Evolutionary conservation across 1,139 yeast genomes (phyloP), one percentile per base, ranked within the genome.

Genomic region (Blastobotrys indianensis): DNA sequence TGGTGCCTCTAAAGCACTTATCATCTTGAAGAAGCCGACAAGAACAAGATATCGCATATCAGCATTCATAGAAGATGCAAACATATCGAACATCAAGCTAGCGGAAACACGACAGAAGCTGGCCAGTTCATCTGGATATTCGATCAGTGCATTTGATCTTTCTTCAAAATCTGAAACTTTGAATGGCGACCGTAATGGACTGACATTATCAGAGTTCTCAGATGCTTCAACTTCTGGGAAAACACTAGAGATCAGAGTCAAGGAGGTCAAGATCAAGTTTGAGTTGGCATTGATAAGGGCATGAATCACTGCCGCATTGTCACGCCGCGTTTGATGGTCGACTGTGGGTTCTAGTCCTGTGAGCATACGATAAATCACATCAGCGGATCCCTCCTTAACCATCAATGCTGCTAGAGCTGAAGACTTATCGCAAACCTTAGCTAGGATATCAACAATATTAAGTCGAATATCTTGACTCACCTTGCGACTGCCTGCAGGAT

Each of bases 211-310:
- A 4, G 48, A 42, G 29, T 45, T 51, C 11, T 37, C 48, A 6
- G 49, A 49, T 3, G 54, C 49, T 13, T 52, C 54, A 7, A 59
- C 56, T 11, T 51, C 54, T 0, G 70, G 69, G 30, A 85, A 64
- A 7, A 85, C 55, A 40, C 77, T 72, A 0, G 80, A 76, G 29
- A 84, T 68, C 41, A 86, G 67, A 35, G 76, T 72, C 17, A 87
- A 63, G 23, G 83, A 70, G 20, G 79, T 73, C 1, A 76, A 57
- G 30, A 84, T 64, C 32, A 85, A 62, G 20, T 81, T 85, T 54
- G 81, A 82, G 0, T 94, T 90, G 3, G 81, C 78, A 45, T 82
- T 79, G 79, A 87, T 83, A 37, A 88, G 66, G 0, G 86, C 78
- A 57, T 85, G 94, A 37, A 82, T 73, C 1, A 82, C 69, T 0